Conservation (phyloP, 441 rosid genomes). For the Capsella rubella region DNA sequence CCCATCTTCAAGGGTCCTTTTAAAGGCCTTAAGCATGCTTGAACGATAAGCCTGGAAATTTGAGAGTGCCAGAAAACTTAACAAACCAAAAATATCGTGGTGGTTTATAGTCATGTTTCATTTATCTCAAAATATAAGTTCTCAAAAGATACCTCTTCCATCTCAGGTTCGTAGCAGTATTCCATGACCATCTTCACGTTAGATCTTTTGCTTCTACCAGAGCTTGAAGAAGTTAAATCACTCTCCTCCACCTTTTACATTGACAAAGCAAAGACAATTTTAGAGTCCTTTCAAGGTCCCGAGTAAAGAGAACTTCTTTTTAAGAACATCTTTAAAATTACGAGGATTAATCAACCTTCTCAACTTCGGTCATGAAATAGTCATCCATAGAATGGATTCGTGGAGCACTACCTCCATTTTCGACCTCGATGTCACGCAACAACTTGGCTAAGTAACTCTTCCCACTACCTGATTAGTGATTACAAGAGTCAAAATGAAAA, state of each 20-base stretch:
- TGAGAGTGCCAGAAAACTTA: constrained; percentile 31
- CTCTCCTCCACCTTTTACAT: constrained; percentile 71
- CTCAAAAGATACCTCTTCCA: constrained; percentile 82
- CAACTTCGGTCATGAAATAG: constrained; percentile 97
- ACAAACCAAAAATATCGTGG: not conserved
- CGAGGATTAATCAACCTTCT: constrained; percentile 61
- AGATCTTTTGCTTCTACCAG: constrained; percentile 71
- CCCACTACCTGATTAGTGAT: constrained; percentile 80
- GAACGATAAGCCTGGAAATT: constrained; percentile 75
- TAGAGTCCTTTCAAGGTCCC: constrained; percentile 12
- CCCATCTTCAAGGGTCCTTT: constrained; percentile 93
- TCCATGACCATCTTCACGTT: constrained; percentile 78
- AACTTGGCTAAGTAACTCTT: constrained; percentile 94
- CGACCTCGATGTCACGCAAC: constrained; percentile 89
- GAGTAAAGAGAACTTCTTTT: not conserved
- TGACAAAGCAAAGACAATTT: constrained; percentile 23
- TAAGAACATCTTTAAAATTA: not conserved
- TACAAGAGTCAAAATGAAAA: too few relatives aligned
- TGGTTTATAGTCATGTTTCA: constrained; percentile 15
- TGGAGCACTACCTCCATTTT: constrained; percentile 88
- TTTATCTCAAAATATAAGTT: constrained; percentile 14
- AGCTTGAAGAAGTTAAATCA: constrained; percentile 67
- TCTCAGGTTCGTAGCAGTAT: constrained; percentile 95
- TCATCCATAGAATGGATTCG: constrained; percentile 98
- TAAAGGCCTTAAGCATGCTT: constrained; percentile 96